These are phyloP conservation scores for Dendrocalamus sinicus DNA, from an alignment of 176 grass and related monocot species.

Conservation along the genomic window DNA sequence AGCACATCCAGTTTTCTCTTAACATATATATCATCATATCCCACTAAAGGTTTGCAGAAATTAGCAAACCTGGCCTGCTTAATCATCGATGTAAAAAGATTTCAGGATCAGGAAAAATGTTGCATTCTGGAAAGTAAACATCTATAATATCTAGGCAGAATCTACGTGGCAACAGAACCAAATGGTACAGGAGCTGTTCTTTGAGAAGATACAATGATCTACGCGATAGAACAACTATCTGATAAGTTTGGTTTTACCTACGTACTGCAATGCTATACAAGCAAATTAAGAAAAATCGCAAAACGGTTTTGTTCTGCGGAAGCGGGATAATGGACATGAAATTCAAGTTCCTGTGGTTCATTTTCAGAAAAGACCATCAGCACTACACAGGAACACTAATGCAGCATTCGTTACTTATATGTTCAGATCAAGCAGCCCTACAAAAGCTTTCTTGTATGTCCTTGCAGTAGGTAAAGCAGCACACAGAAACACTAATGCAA, in stretches of 20 bases:
- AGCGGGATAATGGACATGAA: not conserved
- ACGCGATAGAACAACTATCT: not conserved
- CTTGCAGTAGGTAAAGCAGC: not conserved
- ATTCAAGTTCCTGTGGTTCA: not conserved
- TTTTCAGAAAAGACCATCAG: not conserved
- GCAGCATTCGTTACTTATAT: not conserved
- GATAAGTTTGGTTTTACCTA: not conserved
- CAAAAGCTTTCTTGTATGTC: not conserved
- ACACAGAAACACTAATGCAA: not conserved
- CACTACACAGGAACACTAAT: not conserved
- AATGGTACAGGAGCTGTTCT: not conserved
- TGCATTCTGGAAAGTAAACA: not conserved
- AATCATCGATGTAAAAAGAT: not conserved
- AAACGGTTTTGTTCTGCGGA: not conserved
- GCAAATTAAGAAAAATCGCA: not conserved
- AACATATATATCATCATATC: not conserved
- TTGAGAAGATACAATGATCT: not conserved
- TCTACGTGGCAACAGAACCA: not conserved
- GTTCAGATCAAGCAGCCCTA: not conserved
- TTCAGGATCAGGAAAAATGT: not conserved
- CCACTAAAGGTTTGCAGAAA: not conserved
- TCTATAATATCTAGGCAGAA: not conserved
- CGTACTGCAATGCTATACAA: not conserved
- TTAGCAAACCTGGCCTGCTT: not conserved
- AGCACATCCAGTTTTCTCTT: not conserved